phyloP scores from a whole-genome alignment of 768 basidiomycete genomes.

The Macrolepiota dolichaula region DNA sequence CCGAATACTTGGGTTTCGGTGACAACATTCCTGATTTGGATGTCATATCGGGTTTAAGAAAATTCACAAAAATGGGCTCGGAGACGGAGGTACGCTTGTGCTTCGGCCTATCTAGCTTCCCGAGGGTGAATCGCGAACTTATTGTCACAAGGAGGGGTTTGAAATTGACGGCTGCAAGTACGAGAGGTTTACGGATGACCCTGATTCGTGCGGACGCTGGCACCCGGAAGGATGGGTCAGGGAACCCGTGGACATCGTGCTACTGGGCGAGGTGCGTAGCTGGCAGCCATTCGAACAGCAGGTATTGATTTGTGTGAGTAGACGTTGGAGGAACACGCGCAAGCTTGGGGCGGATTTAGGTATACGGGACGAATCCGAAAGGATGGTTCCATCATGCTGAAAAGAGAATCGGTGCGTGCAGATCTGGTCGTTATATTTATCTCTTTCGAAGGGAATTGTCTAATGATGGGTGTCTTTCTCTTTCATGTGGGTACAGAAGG shows the following conservation, averaged over 20 bases:
- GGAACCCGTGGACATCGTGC: slow-evolving; percentile 27
- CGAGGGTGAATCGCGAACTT: neutral
- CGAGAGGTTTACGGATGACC: slow-evolving; percentile 6
- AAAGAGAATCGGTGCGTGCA: slow-evolving; percentile 54
- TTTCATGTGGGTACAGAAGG: slow-evolving; percentile 31
- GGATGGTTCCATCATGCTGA: slow-evolving; percentile 59
- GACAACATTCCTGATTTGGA: slow-evolving; percentile 7
- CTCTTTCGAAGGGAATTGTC: neutral
- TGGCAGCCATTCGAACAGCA: neutral
- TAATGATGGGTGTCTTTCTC: slow-evolving; percentile 7
- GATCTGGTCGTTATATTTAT: neutral
- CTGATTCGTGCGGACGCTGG: neutral
- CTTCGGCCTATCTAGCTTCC: neutral
- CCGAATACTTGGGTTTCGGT: slow-evolving; percentile 18
- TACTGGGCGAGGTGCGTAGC: slow-evolving; percentile 39
- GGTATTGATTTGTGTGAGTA: slow-evolving; percentile 22
- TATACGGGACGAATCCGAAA: slow-evolving; percentile 56
- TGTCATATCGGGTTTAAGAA: neutral
- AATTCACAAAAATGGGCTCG: neutral
- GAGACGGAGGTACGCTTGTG: slow-evolving; percentile 2
- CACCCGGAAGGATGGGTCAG: slow-evolving; percentile 4
- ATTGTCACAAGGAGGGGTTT: slow-evolving; percentile 1
- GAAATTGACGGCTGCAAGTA: slow-evolving; percentile 15
- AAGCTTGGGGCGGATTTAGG: slow-evolving; percentile 65
- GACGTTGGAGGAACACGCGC: slow-evolving; percentile 52